Conservation (phyloP, 1,139 yeast species). For the Kodamaea suecica region DNA sequence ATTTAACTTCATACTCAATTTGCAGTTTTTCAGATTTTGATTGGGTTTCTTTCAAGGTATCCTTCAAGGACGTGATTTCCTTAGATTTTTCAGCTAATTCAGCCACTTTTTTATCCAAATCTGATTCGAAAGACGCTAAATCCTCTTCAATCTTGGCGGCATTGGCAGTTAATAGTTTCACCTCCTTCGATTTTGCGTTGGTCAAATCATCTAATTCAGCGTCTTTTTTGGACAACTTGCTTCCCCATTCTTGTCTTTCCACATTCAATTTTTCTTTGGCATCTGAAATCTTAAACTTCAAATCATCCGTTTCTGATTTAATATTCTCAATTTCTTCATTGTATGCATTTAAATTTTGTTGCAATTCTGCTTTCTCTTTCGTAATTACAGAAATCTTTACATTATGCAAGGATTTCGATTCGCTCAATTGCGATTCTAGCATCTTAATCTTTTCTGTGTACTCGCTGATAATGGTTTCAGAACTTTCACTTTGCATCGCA, state of each 20-base stretch:
- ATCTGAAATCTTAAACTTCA: conserved; percentile 4
- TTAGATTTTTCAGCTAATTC: conserved; percentile 1
- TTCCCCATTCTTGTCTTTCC: background rate
- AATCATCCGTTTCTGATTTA: conserved; percentile 8
- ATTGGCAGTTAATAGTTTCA: background rate
- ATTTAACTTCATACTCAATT: conserved; percentile 1
- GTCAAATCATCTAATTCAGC: conserved; percentile 3
- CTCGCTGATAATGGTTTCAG: conserved; percentile 48
- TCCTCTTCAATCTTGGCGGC: background rate
- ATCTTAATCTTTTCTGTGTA: conserved; percentile 45
- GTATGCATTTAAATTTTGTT: conserved; percentile 4
- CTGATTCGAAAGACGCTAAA: conserved; percentile 1
- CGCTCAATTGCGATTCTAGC: conserved; percentile 19
- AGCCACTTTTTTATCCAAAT: background rate
- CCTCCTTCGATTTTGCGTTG: conserved; percentile 1
- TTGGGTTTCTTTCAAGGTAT: background rate
- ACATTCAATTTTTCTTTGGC: background rate
- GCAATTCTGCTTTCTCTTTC: conserved; percentile 12
- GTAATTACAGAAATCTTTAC: conserved; percentile 8
- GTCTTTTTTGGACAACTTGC: background rate
- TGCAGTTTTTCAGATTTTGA: background rate
- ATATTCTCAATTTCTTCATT: conserved; percentile 8
- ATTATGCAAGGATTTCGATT: conserved; percentile 13
- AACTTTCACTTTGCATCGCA: conserved; percentile 42
- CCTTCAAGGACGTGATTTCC: background rate